Evolutionary conservation across 495 filamentous ascomycete species (phyloP).

Genomic region (Durotheca rogersii): DNA sequence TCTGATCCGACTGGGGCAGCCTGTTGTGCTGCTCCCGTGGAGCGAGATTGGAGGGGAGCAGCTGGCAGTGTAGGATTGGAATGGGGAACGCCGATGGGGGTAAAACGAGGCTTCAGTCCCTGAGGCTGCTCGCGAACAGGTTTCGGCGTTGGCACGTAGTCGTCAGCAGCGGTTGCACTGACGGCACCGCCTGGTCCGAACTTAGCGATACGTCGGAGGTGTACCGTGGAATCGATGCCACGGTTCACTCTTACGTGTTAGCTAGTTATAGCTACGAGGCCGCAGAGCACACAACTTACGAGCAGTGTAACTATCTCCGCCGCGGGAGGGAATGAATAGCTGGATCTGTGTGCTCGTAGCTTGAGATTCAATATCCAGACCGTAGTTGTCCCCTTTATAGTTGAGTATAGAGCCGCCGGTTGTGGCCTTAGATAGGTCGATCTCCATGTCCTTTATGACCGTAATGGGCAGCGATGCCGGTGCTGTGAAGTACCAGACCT

Average conservation of each 20-base stretch:
- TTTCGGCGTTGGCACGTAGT: constrained; percentile 28
- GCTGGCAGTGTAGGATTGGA: constrained; percentile 13
- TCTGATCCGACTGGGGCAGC: constrained; percentile 17
- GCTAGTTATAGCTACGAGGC: constrained; percentile 4
- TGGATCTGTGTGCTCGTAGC: constrained; percentile 43
- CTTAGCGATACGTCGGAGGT: constrained; percentile 47
- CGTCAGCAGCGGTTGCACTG: constrained; percentile 24
- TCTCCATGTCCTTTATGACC: constrained; percentile 47
- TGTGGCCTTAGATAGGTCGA: constrained; percentile 41
- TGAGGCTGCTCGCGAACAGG: constrained; percentile 46
- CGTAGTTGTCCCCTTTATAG: constrained; percentile 46
- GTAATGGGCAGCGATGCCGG: constrained; percentile 51
- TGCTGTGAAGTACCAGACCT: constrained; percentile 54
- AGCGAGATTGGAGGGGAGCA: neutral
- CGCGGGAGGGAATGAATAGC: constrained; percentile 44
- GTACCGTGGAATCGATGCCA: constrained; percentile 43
- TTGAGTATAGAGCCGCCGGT: constrained; percentile 40
- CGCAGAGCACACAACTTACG: constrained; percentile 30
- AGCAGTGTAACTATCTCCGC: constrained; percentile 43
- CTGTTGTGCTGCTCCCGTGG: neutral
- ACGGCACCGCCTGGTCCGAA: constrained; percentile 35
- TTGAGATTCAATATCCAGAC: constrained; percentile 36
- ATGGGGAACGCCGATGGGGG: constrained; percentile 43
- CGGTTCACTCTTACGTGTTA: constrained; percentile 35
- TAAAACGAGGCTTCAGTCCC: constrained; percentile 46